A percentile compares a stretch with the other conserved stretches of the same genome.
Evolutionary conservation across 2,329 filamentous ascomycete species (phyloP).

Genomic region (Fusarium equiseti): DNA sequence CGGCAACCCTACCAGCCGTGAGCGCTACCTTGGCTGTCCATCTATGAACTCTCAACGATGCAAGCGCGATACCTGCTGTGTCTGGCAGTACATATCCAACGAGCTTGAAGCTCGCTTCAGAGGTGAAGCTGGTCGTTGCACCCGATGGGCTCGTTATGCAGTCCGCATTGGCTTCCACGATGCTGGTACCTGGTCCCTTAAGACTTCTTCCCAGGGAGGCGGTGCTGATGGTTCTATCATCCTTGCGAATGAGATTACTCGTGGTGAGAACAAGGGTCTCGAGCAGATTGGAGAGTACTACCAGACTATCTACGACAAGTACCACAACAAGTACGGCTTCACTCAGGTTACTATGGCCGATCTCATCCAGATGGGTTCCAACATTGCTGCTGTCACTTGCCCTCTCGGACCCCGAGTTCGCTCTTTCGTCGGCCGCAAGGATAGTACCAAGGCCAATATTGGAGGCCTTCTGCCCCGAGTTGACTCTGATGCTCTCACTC

Average conservation of each 20-base stretch:
- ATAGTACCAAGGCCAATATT: slow-evolving; percentile 56
- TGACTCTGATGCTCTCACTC: slow-evolving; percentile 58
- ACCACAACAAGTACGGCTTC: slow-evolving; percentile 49
- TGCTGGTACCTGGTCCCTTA: slow-evolving; percentile 58
- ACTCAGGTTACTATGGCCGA: slow-evolving; percentile 64
- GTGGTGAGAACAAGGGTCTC: slow-evolving; percentile 62
- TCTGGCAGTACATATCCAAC: slow-evolving; percentile 59
- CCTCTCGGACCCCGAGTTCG: slow-evolving; percentile 61
- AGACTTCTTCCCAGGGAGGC: slow-evolving; percentile 50
- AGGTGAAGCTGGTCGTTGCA: slow-evolving; percentile 56
- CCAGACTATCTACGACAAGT: slow-evolving; percentile 56
- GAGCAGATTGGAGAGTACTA: slow-evolving; percentile 57
- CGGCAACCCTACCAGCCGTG: slow-evolving; percentile 46
- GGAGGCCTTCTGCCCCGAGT: slow-evolving; percentile 58
- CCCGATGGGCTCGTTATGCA: slow-evolving; percentile 57
- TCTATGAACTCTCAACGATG: slow-evolving; percentile 46
- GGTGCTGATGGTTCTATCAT: slow-evolving; percentile 63
- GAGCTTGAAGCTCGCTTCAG: slow-evolving; percentile 55
- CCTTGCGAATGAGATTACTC: slow-evolving; percentile 54
- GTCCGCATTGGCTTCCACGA: slow-evolving; percentile 64
- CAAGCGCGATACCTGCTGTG: slow-evolving; percentile 57
- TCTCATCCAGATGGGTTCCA: slow-evolving; percentile 65
- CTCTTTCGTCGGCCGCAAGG: slow-evolving; percentile 64
- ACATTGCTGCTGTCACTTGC: slow-evolving; percentile 62
- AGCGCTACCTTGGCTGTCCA: slow-evolving; percentile 44